Percentiles rank a stretch among this genome's conserved stretches.
Conservation (phyloP, 371 early-diverging fungal species). For the Polyrhizophydium stewartii region DNA sequence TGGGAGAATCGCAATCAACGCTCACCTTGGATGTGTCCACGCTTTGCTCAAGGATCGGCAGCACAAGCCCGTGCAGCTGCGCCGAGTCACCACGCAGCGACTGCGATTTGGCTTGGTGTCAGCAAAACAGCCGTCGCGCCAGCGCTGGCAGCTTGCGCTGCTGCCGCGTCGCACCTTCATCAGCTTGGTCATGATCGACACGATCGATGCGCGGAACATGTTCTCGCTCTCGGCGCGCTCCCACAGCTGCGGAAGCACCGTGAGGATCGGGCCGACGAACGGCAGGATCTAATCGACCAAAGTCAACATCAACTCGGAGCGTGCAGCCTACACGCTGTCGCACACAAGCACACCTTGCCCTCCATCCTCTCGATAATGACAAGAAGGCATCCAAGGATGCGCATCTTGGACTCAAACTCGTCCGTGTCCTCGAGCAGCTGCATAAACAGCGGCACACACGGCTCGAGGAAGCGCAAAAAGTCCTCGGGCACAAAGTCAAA, state of each 20-base stretch:
- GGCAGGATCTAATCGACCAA: conserved; percentile 55
- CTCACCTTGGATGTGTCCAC: conserved; percentile 42
- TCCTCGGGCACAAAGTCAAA: conserved; percentile 79
- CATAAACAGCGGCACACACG: conserved; percentile 53
- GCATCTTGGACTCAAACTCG: conserved; percentile 75
- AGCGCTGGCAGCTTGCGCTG: background rate
- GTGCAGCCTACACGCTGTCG: background rate
- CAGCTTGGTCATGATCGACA: conserved; percentile 70
- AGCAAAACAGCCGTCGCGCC: background rate
- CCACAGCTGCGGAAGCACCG: conserved; percentile 80
- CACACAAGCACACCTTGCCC: conserved; percentile 39
- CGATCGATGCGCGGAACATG: conserved; percentile 74
- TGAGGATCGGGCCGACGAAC: conserved; percentile 64
- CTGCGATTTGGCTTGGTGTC: background rate
- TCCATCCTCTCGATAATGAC: conserved; percentile 76
- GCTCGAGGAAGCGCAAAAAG: conserved; percentile 68
- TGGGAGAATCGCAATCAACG: background rate
- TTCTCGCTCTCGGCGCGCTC: conserved; percentile 65
- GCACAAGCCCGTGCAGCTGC: conserved; percentile 65
- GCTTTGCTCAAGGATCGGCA: conserved; percentile 71
- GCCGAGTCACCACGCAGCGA: conserved; percentile 59
- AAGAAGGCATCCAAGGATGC: conserved; percentile 67
- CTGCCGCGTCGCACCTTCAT: conserved; percentile 42
- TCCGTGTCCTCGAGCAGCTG: conserved; percentile 60
- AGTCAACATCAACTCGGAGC: background rate